Percentiles rank a stretch among this genome's conserved stretches.
phyloP scores from a whole-genome alignment of 129 eudicot species.

The Heracleum sosnowskyi region DNA sequence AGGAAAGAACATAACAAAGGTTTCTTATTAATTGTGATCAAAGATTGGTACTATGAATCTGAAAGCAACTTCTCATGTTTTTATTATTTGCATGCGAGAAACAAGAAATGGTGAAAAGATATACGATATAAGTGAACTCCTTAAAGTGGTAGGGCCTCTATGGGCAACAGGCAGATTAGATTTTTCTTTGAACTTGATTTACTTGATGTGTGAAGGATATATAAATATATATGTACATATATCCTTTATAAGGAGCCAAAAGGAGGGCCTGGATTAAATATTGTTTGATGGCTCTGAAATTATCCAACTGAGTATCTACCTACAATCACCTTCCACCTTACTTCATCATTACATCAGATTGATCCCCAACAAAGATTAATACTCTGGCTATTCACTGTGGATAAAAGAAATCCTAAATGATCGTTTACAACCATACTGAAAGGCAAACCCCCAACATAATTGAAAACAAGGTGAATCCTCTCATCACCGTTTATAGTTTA shows the following conservation, averaged over 20 bases:
- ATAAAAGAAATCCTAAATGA: background rate
- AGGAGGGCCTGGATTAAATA: too few species aligned
- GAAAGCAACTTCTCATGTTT: conserved; percentile 6
- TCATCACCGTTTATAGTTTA: background rate
- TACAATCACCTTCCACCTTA: background rate
- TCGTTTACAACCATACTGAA: background rate
- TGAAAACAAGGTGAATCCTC: background rate
- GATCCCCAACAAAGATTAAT: too few species aligned
- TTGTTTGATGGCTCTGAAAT: too few species aligned
- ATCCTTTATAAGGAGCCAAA: too few species aligned
- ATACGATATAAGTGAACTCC: background rate
- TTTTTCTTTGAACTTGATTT: background rate
- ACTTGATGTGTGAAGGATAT: background rate
- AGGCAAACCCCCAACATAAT: background rate
- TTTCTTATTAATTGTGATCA: background rate
- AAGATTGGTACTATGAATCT: background rate
- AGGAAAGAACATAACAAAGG: background rate
- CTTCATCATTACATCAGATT: background rate
- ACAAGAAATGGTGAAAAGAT: background rate
- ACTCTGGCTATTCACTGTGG: background rate
- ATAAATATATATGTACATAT: too few species aligned
- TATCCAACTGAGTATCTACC: too few species aligned
- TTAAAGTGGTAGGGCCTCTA: background rate
- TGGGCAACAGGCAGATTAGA: background rate
- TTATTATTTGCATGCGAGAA: background rate